Percentiles rank a stretch among this genome's conserved stretches.
These are phyloP conservation scores for Angophora floribunda DNA, from an alignment of 345 rosid species.

Conservation along the genomic window DNA sequence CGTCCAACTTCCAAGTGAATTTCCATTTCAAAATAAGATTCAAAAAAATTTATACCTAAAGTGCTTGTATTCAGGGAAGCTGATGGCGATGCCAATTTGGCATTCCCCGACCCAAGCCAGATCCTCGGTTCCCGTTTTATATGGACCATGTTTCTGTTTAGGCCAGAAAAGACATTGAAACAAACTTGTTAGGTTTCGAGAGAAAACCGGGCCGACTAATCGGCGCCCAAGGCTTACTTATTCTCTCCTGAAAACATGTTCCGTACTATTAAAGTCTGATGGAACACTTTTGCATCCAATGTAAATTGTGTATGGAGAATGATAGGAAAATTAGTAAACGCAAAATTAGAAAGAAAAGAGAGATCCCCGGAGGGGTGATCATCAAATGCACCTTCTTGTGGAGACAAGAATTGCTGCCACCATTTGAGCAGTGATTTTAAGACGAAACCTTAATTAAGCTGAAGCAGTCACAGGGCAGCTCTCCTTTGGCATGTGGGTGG, in stretches of 20 bases:
- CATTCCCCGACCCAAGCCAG: not conserved
- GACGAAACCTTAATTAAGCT: not conserved
- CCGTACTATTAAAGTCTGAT: not conserved
- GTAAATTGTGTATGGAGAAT: not conserved
- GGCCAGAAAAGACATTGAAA: not conserved
- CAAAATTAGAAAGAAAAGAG: not conserved
- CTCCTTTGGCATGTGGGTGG: slow-evolving; percentile 2
- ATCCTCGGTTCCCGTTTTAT: not conserved
- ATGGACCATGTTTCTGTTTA: not conserved
- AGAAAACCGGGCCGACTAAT: not conserved
- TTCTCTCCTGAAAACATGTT: not conserved
- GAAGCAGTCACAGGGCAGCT: slow-evolving; percentile 7
- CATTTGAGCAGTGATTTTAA: not conserved
- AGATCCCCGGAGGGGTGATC: not conserved
- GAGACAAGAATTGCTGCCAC: not conserved
- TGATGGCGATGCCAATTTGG: not conserved
- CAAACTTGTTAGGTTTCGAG: not conserved
- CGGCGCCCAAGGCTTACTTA: not conserved
- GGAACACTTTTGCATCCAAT: not conserved
- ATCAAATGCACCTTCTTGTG: not conserved
- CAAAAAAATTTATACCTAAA: not conserved
- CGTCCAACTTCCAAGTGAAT: not conserved
- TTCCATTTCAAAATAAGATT: not conserved
- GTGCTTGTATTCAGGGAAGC: not conserved
- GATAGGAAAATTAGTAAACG: not conserved